Evolutionary conservation across 345 rosid species (phyloP).

Genomic region (Hibiscus mutabilis): DNA sequence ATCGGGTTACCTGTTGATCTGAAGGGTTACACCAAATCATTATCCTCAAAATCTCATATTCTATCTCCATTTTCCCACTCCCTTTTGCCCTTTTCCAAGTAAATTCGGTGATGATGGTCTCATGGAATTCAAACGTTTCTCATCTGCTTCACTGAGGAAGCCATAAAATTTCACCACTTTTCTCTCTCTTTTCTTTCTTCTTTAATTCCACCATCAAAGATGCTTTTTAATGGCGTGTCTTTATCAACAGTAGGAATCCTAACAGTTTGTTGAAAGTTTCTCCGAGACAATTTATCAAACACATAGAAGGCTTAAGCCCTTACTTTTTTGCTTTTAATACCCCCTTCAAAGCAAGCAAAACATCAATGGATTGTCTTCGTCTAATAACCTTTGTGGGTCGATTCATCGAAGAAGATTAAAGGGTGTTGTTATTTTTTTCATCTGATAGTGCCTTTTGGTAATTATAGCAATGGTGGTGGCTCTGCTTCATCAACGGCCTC

Average conservation of each 20-base stretch:
- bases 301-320: background rate
- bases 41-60: background rate
- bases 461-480: constrained; percentile 13
- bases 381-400: constrained; percentile 40
- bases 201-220: constrained; percentile 6
- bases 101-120: background rate
- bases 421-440: background rate
- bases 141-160: background rate
- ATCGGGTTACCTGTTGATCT: too few relatives aligned
- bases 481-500: constrained; percentile 26
- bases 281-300: background rate
- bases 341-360: background rate
- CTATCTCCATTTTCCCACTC: background rate
- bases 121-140: background rate
- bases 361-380: constrained; percentile 29
- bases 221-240: constrained; percentile 13
- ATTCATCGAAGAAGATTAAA: constrained; percentile 19
- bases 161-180: background rate
- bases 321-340: background rate
- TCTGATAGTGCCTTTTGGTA: constrained; percentile 1
- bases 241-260: constrained; percentile 21
- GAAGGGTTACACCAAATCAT: too few relatives aligned
- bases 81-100: background rate
- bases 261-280: background rate
- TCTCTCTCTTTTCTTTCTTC: background rate